These are phyloP conservation scores for Arabidopsis arenosa DNA, from an alignment of 345 rosid genomes.

Conservation along the genomic window DNA sequence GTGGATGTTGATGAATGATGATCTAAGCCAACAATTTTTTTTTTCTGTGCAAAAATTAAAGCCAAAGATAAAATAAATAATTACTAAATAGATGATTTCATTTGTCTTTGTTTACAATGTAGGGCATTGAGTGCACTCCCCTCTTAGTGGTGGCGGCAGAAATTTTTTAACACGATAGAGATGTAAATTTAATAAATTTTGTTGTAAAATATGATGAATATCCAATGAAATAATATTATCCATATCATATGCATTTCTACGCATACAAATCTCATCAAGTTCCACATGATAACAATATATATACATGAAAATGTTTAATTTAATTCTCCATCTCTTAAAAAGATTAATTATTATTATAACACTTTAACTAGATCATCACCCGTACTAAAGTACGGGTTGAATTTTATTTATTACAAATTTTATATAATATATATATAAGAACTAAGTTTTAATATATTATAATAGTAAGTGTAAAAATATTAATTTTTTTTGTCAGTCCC, in stretches of 20 bases:
- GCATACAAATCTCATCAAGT: neutral
- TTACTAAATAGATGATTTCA: neutral
- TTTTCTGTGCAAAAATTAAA: too few relatives aligned
- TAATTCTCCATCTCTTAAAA: too few relatives aligned
- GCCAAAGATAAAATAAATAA: constrained; percentile 27
- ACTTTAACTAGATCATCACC: too few relatives aligned
- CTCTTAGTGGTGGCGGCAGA: constrained; percentile 44
- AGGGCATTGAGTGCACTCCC: neutral
- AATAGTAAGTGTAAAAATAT: too few relatives aligned
- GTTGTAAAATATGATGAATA: constrained; percentile 6
- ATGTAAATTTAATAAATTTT: neutral
- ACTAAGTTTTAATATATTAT: too few relatives aligned
- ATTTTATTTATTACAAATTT: too few relatives aligned
- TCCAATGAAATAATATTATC: neutral
- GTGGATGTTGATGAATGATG: constrained; percentile 35
- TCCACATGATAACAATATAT: neutral
- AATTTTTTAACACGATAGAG: constrained; percentile 12
- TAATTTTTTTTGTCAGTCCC: too few relatives aligned
- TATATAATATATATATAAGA: too few relatives aligned
- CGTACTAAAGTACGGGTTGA: too few relatives aligned
- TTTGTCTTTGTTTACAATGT: constrained; percentile 19
- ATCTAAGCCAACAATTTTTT: constrained; percentile 28
- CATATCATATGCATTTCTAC: neutral
- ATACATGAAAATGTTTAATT: too few relatives aligned
- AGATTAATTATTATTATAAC: too few relatives aligned